A percentile compares a stretch with the other conserved stretches of the same genome.
Evolutionary conservation across 164 flowering plant genomes (phyloP).

Genomic region (Warburgia ugandensis): DNA sequence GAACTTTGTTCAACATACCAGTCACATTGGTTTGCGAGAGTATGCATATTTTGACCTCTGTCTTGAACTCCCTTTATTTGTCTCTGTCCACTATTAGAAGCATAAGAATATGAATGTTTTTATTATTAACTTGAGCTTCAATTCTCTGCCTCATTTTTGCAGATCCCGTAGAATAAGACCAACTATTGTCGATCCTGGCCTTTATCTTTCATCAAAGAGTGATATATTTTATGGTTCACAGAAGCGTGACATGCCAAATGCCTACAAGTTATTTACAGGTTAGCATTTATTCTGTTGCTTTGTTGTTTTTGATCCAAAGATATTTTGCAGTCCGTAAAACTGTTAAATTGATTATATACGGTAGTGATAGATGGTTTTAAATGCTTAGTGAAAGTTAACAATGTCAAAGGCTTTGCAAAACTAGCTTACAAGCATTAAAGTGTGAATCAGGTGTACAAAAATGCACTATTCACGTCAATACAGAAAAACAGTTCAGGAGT

Average conservation of each 20-base stretch:
- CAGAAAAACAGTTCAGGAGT: too few relatives aligned
- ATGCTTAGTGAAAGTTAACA: not conserved
- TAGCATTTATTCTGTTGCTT: conserved; percentile 5
- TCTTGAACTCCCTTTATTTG: not conserved
- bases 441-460: not conserved
- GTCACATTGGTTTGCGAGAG: conserved; percentile 92
- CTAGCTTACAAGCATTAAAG: not conserved
- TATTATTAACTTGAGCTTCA: not conserved
- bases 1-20: conserved; percentile 79
- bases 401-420: not conserved
- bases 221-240: conserved; percentile 69
- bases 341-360: too few relatives aligned
- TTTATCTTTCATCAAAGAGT: conserved; percentile 51
- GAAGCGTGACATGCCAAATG: conserved; percentile 68
- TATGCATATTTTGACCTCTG: conserved; percentile 22
- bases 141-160: not conserved
- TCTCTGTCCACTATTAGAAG: not conserved
- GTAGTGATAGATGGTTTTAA: too few relatives aligned
- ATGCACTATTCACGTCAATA: not conserved
- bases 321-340: too few relatives aligned
- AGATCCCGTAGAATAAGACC: conserved; percentile 63
- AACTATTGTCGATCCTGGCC: conserved; percentile 80
- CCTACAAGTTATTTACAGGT: conserved; percentile 79
- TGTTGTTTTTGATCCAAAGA: not conserved
- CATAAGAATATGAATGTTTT: too few relatives aligned